A percentile compares a stretch with the other conserved stretches of the same genome.
These are phyloP conservation scores for Tuber aestivum DNA, from an alignment of 495 filamentous ascomycete species.

Conservation along the genomic window DNA sequence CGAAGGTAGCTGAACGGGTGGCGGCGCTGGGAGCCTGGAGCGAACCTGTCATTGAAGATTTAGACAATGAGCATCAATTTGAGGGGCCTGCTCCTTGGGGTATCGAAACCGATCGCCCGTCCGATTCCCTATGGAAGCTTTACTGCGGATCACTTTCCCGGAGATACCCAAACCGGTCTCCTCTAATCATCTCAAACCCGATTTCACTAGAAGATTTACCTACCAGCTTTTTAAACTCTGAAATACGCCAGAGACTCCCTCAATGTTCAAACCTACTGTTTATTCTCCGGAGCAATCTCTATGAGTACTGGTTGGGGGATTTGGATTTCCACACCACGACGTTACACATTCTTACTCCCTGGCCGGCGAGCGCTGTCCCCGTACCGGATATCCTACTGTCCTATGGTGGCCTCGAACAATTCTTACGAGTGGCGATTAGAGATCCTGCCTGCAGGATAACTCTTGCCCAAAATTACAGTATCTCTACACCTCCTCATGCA, in stretches of 20 bases:
- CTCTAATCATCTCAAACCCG: background rate
- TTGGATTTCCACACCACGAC: background rate
- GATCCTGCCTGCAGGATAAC: background rate
- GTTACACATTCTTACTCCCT: background rate
- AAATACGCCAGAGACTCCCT: constrained; percentile 3
- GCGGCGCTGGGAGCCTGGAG: background rate
- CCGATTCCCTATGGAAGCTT: background rate
- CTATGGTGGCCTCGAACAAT: background rate
- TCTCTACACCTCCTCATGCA: background rate
- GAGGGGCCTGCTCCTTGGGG: background rate
- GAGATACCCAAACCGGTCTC: background rate
- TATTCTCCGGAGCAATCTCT: background rate
- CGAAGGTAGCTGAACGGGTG: background rate
- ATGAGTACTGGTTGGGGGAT: background rate
- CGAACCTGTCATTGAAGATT: background rate
- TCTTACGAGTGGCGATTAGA: background rate
- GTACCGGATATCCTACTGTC: background rate
- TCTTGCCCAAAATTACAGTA: background rate
- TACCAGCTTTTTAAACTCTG: background rate
- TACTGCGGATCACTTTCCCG: background rate
- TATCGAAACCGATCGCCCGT: background rate
- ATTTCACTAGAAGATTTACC: background rate
- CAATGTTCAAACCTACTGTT: background rate
- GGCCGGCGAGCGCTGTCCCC: background rate
- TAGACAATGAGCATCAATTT: background rate